A percentile compares a stretch with the other conserved stretches of the same genome.
Conservation (phyloP, 164 flowering plant species). For the Vitis cinerea region DNA sequence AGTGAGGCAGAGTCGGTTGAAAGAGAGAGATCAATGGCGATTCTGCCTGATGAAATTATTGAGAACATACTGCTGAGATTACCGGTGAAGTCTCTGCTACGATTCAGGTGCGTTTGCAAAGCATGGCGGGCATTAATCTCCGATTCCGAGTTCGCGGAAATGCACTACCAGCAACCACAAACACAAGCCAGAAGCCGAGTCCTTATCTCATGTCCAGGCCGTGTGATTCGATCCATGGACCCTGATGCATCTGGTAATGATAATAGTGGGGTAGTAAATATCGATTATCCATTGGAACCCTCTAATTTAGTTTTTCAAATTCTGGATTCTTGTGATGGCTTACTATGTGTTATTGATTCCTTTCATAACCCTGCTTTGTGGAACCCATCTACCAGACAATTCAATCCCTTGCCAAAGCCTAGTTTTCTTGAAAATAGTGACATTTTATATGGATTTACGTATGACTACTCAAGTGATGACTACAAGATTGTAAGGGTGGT, state of each 20-base stretch:
- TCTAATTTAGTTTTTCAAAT: background rate
- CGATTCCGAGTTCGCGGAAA: conserved; percentile 14
- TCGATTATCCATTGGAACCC: too few relatives aligned
- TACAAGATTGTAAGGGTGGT: too few relatives aligned
- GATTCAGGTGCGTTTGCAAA: conserved; percentile 23
- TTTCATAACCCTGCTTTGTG: conserved; percentile 8
- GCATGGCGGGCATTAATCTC: conserved; percentile 17
- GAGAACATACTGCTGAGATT: conserved; percentile 12
- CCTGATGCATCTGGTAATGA: too few relatives aligned
- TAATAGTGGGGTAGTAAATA: too few relatives aligned
- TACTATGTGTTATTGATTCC: conserved; percentile 15
- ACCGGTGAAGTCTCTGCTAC: conserved; percentile 9
- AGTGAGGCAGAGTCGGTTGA: too few relatives aligned
- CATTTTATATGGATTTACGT: too few relatives aligned
- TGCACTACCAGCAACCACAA: conserved; percentile 12
- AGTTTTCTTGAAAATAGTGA: too few relatives aligned
- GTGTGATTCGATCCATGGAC: too few relatives aligned
- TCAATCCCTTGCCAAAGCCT: conserved; percentile 10
- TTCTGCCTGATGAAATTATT: conserved; percentile 5
- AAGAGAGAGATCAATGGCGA: too few relatives aligned
- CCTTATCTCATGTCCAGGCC: too few relatives aligned
- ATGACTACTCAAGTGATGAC: too few relatives aligned
- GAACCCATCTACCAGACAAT: conserved; percentile 25
- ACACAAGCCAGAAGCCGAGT: too few relatives aligned
- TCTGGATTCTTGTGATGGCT: conserved; percentile 30